A percentile compares a stretch with the other conserved stretches of the same genome.
Evolutionary conservation across 2,329 filamentous ascomycete genomes (phyloP).

Genomic region (Blastomyces percursus): DNA sequence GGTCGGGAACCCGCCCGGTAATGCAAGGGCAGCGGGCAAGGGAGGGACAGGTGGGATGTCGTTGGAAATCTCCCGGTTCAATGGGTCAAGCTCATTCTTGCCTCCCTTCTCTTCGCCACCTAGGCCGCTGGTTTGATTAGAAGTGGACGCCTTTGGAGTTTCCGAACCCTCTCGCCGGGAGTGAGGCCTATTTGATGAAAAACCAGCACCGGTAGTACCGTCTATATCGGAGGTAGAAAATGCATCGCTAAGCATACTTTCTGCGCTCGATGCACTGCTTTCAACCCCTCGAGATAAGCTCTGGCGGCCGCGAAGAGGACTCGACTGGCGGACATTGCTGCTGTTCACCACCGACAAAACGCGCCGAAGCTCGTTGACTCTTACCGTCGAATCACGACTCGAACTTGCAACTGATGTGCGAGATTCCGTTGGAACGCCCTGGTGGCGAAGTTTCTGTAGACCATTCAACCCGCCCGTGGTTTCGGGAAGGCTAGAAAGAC

Average conservation of each 20-base stretch:
- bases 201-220: conserved; percentile 16
- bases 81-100: conserved; percentile 10
- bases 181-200: conserved; percentile 21
- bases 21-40: conserved; percentile 31
- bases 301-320: conserved; percentile 33
- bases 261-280: conserved; percentile 32
- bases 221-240: conserved; percentile 27
- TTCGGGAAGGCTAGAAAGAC: conserved; percentile 14
- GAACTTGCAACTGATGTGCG: conserved; percentile 27
- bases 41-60: conserved; percentile 38
- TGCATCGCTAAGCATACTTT: conserved; percentile 35
- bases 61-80: conserved; percentile 15
- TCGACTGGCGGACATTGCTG: conserved; percentile 27
- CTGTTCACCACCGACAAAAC: conserved; percentile 34
- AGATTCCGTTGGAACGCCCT: conserved; percentile 29
- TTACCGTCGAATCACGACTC: conserved; percentile 36
- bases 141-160: conserved; percentile 23
- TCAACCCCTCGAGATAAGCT: conserved; percentile 20
- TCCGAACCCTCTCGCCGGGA: conserved; percentile 23
- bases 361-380: conserved; percentile 39
- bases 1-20: conserved; percentile 34
- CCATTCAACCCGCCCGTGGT: conserved; percentile 18
- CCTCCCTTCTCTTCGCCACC: conserved; percentile 7
- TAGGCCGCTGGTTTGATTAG: conserved; percentile 15
- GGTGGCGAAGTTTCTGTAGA: conserved; percentile 24